Evolutionary conservation across 106 monocot species (phyloP).

Genomic region (Dendrobium huoshanense): DNA sequence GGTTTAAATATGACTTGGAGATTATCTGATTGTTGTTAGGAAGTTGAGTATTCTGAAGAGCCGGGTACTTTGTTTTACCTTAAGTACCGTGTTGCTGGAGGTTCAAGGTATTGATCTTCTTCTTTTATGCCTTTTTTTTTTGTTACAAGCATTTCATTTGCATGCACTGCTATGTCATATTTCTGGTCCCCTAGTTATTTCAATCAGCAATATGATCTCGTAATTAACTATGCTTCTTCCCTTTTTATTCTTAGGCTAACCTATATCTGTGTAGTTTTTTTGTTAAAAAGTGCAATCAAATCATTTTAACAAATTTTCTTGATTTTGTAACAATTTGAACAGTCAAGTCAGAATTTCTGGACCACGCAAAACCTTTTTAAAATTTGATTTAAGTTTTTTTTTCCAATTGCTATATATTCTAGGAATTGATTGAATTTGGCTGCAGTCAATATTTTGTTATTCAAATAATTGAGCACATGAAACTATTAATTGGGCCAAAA

Average conservation of each 20-base stretch:
- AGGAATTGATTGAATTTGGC: neutral
- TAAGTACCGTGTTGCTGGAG: constrained; percentile 94
- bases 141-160: neutral
- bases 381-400: neutral
- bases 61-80: constrained; percentile 74
- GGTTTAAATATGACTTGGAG: neutral
- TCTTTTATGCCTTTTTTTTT: neutral
- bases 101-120: constrained; percentile 49
- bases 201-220: neutral
- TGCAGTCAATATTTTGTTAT: neutral
- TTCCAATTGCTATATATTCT: neutral
- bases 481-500: neutral
- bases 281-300: neutral
- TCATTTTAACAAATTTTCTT: neutral
- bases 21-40: constrained; percentile 34
- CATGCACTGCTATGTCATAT: neutral
- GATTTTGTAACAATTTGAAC: neutral
- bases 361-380: neutral
- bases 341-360: neutral
- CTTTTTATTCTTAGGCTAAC: neutral
- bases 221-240: neutral
- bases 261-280: neutral
- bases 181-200: neutral
- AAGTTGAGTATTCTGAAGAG: constrained; percentile 99
- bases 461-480: neutral